Evolutionary conservation across 2,329 filamentous ascomycete genomes (phyloP), one percentile per base, ranked within the genome.

Genomic region (Sordariomycetes sp.): DNA sequence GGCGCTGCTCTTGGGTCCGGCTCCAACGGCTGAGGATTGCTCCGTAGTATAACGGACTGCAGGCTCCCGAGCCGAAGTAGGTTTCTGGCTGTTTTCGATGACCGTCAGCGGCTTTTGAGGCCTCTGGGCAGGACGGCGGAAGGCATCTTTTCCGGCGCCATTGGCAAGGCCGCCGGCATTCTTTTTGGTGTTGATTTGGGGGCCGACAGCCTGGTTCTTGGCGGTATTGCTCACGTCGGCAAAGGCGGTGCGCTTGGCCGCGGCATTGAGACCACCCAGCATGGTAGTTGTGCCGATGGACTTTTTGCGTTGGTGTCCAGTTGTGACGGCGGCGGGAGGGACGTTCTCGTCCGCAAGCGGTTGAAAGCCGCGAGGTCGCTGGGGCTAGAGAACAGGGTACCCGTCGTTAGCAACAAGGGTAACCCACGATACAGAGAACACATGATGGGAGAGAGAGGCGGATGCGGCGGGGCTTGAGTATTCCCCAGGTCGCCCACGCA

Each of bases 151-250:
- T 59, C 60, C 48, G 56, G 52, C 54, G 52, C 54, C 53, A 45
- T 58, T 34, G 39, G 52, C 10, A 57, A 28, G 24, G 53, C 52
- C 51, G 12, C 36, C 51, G 17, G 60, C 56, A 13, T n/a, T 56
- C 25, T 56, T 60, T 39, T 59, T 57, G 12, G 54, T 53, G 50
- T 57, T 52, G 39, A 50, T 55, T 54, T 54, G 57, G 45, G 59
- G 35, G 57, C 59, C 50, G 61, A 60, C 34, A 52, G 59, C 56
- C 58, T 62, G 35, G 53, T 69, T 67, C 60, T 73, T 72, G 48
- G 76, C 66, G 52, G 78, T 84, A 66, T 91, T 92, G 75, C 87
- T 94, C 60, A 94, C 80, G 68, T 95, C 90, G 54, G 82, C 87
- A 70, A 95, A 90, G 13, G 84, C 89, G 61, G 85, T 84, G 62